Evolutionary conservation across 169 alveolate species (phyloP), one percentile per base, ranked within the genome.

Genomic region (Cryptosporidium xiaoi): DNA sequence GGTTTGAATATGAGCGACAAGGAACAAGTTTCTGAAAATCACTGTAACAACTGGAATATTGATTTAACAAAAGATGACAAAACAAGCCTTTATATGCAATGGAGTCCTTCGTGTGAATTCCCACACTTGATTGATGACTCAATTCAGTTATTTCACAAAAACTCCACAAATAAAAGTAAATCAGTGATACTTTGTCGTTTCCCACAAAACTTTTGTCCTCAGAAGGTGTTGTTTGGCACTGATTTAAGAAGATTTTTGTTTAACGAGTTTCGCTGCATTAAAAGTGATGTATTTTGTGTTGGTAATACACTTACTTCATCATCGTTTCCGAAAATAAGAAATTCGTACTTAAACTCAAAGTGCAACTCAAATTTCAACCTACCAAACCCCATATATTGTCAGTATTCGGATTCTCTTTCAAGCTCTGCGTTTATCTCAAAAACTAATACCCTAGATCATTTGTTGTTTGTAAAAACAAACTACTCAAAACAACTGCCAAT

Each of bases 71-170:
- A 7, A 13, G 29, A 13, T 7, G 18, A 5, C 20, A 53, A 53
- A 16, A 53, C 64, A 16, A 53, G 29, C 8, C 20, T n/a, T n/a
- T 20, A 53, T n/a, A n/a, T 53, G 24, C 20, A 60, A 77, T 77
- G 87, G 87, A 62, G n/a, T 36, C 87, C 87, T 77, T 77, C 87
- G 15, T 77, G 71, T 20, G 64, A 77, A 7, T 77, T 44, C 34
- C 64, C 64, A 44, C 36, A 58, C 40, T 31, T 77, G 10, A 3
- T 27, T 31, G 64, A 77, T 60, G 71, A 77, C 16, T 60, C 71
- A 10, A 60, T 77, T 60, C 87, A 36, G 29, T 13, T 10, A 27
- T 77, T 62, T 31, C 60, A 77, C 44, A 29, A 33, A 10, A 7
- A 12, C n/a, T 44, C 34, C 46, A 20, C 18, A 12, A 44, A 16